phyloP scores from a whole-genome alignment of 371 early-diverging fungal species.

The Parasitella parasitica region DNA sequence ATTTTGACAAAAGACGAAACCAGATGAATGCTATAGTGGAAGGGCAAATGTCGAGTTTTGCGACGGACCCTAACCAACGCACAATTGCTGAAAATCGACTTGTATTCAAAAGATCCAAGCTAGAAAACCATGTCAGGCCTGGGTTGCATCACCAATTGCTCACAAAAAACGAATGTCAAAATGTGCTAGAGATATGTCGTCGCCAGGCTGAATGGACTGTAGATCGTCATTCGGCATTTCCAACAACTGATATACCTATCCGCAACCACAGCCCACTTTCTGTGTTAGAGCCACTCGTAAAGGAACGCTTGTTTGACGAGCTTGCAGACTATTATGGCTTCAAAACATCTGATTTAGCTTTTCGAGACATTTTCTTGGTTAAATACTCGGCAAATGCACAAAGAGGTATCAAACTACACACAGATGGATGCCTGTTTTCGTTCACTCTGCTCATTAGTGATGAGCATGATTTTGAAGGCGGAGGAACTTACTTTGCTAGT shows the following conservation, averaged over 20 bases:
- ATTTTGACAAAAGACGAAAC: conserved; percentile 9
- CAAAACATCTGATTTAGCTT: conserved; percentile 42
- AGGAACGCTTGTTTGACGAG: conserved; percentile 16
- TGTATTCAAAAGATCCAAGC: conserved; percentile 14
- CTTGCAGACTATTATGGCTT: conserved; percentile 36
- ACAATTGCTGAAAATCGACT: conserved; percentile 33
- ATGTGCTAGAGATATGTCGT: conserved; percentile 25
- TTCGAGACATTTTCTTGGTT: conserved; percentile 60
- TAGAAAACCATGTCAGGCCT: conserved; percentile 16
- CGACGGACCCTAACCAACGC: conserved; percentile 26
- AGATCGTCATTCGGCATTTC: conserved; percentile 55
- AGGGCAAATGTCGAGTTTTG: neutral
- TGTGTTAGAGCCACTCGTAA: conserved; percentile 21
- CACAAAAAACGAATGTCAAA: conserved; percentile 25
- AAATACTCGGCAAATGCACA: conserved; percentile 51
- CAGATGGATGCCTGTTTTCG: conserved; percentile 63
- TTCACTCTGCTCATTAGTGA: conserved; percentile 56
- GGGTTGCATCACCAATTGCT: conserved; percentile 25
- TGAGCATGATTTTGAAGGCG: conserved; percentile 57
- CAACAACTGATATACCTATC: conserved; percentile 57
- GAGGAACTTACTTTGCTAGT: conserved; percentile 54
- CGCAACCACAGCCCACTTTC: conserved; percentile 2
- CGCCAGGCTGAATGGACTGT: conserved; percentile 40
- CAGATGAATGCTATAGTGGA: neutral
- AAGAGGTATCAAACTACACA: conserved; percentile 45